These are phyloP conservation scores for Syzygium malaccense DNA, from an alignment of 441 rosid species.

Conservation along the genomic window DNA sequence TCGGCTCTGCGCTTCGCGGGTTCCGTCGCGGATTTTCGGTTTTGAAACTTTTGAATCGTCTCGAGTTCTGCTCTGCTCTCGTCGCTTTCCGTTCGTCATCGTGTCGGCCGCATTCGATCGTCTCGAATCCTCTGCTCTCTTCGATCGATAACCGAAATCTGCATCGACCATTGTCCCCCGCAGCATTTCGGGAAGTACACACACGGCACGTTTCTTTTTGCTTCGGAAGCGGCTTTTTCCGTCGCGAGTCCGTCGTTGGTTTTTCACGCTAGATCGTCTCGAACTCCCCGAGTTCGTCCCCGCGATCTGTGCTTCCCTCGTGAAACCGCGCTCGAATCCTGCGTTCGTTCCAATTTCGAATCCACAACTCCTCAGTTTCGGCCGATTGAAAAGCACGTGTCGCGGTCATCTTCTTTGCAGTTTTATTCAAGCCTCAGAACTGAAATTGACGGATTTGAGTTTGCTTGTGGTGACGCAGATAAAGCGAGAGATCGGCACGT, in stretches of 20 bases:
- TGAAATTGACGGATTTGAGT: not conserved
- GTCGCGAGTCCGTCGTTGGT: not conserved
- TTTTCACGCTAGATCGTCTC: not conserved
- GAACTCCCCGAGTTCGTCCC: not conserved
- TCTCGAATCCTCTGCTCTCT: not conserved
- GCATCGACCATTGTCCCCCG: not conserved
- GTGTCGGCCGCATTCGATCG: not conserved
- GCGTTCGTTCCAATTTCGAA: not conserved
- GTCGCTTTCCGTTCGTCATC: no score
- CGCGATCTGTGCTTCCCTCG: not conserved
- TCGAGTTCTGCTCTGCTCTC: not conserved
- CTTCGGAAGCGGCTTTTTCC: not conserved
- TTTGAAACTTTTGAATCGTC: not conserved
- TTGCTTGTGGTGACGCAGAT: constrained; percentile 34
- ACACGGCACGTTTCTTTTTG: not conserved
- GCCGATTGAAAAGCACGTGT: not conserved
- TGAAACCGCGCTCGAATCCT: not conserved
- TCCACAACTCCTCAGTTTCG: not conserved
- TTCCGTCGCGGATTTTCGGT: not conserved
- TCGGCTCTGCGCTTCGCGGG: not conserved
- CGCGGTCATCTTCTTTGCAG: not conserved
- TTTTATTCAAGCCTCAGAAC: not conserved
- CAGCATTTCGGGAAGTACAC: not conserved
- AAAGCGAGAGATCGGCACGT: constrained; percentile 82
- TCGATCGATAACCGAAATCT: not conserved